Conservation (phyloP, 257 asterid species). For the Capsicum rhomboideum region DNA sequence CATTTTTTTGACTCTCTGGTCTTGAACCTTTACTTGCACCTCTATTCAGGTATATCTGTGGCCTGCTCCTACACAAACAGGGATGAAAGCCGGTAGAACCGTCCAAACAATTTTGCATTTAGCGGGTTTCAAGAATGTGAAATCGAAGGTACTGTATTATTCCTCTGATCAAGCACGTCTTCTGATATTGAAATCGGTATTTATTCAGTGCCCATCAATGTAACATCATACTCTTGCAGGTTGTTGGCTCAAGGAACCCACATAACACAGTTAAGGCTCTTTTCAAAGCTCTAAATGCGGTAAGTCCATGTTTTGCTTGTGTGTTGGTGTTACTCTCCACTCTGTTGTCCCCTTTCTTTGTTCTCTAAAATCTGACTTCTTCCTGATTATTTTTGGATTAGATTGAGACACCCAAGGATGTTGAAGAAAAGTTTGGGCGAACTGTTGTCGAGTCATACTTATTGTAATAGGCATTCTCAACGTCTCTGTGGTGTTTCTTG, state of each 20-base stretch:
- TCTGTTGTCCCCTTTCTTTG: neutral
- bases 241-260: conserved; percentile 90
- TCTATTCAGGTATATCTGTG: conserved; percentile 69
- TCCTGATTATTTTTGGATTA: conserved; percentile 14
- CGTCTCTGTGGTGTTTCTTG: neutral
- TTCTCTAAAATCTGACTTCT: conserved; percentile 2
- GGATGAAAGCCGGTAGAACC: conserved; percentile 92
- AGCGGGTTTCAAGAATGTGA: conserved; percentile 93
- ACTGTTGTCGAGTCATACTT: conserved; percentile 79
- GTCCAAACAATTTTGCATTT: conserved; percentile 63
- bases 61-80: conserved; percentile 83
- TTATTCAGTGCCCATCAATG: conserved; percentile 6
- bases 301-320: conserved; percentile 21
- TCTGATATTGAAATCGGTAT: neutral
- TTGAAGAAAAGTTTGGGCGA: conserved; percentile 82
- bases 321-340: neutral
- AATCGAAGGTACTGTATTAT: conserved; percentile 58
- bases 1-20: neutral
- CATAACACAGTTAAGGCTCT: conserved; percentile 88
- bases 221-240: conserved; percentile 36
- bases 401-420: conserved; percentile 90
- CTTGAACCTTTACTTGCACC: conserved; percentile 1
- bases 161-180: neutral
- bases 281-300: conserved; percentile 90
- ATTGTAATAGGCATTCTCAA: conserved; percentile 28